A percentile compares a stretch with the other conserved stretches of the same genome.
Conservation (phyloP, 129 eudicot genomes). For the Solidago caesia region DNA sequence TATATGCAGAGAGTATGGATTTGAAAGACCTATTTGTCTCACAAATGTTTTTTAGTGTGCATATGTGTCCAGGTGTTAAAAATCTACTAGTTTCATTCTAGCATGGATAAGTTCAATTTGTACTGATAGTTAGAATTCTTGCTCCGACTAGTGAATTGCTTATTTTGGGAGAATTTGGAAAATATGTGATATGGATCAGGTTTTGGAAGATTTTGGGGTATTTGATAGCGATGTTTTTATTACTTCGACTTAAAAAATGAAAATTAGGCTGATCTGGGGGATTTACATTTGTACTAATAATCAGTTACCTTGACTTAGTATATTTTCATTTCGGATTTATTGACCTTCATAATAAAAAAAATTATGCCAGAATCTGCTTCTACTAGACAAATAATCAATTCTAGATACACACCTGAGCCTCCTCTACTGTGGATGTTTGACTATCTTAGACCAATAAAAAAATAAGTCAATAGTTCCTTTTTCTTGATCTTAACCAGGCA, state of each 20-base stretch:
- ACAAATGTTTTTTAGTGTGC: background rate
- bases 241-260: background rate
- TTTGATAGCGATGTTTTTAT: background rate
- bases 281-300: background rate
- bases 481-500: no score
- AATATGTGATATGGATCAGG: background rate
- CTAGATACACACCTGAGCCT: background rate
- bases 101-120: background rate
- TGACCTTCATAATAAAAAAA: no score
- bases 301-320: no score
- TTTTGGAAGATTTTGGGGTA: background rate
- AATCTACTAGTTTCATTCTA: background rate
- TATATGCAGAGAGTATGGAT: background rate
- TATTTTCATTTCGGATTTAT: no score
- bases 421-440: background rate
- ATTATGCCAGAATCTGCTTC: no score
- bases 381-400: no score
- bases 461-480: no score
- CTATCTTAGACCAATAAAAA: background rate
- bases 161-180: background rate
- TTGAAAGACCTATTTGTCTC: no score
- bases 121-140: no score
- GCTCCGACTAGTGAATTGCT: background rate
- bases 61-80: background rate
- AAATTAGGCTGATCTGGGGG: background rate